Conservation (phyloP, 2,329 filamentous ascomycete species). For the Ilyonectria mors-panacis region DNA sequence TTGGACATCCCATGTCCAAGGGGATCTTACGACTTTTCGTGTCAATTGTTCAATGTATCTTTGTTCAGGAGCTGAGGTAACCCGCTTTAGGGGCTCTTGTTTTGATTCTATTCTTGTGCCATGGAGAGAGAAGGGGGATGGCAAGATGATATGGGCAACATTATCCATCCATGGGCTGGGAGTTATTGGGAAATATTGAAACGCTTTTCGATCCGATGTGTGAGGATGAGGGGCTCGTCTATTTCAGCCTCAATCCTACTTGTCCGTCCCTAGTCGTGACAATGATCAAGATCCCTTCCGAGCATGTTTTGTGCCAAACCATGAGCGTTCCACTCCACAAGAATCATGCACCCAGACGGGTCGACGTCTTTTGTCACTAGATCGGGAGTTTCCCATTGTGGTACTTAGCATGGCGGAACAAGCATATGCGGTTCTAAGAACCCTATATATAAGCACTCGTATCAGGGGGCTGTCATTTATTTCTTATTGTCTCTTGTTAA, state of each 20-base stretch:
- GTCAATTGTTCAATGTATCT: conserved; percentile 43
- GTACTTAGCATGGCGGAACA: too few species aligned
- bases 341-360: too few species aligned
- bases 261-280: background rate
- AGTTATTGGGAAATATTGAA: conserved; percentile 41
- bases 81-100: conserved; percentile 30
- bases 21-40: conserved; percentile 30
- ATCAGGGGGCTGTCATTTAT: too few species aligned
- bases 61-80: conserved; percentile 37
- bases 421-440: too few species aligned
- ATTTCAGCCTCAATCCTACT: too few species aligned
- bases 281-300: background rate
- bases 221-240: too few species aligned
- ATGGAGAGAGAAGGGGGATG: conserved; percentile 13
- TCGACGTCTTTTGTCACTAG: too few species aligned
- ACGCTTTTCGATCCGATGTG: background rate
- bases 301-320: too few species aligned
- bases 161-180: conserved; percentile 46
- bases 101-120: conserved; percentile 23
- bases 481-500: too few species aligned
- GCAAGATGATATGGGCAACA: conserved; percentile 37
- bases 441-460: too few species aligned
- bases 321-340: too few species aligned
- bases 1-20: conserved; percentile 28
- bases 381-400: too few species aligned